Evolutionary conservation across 805 yeast species (phyloP).

Genomic region (Torulaspora microellipsoides): DNA sequence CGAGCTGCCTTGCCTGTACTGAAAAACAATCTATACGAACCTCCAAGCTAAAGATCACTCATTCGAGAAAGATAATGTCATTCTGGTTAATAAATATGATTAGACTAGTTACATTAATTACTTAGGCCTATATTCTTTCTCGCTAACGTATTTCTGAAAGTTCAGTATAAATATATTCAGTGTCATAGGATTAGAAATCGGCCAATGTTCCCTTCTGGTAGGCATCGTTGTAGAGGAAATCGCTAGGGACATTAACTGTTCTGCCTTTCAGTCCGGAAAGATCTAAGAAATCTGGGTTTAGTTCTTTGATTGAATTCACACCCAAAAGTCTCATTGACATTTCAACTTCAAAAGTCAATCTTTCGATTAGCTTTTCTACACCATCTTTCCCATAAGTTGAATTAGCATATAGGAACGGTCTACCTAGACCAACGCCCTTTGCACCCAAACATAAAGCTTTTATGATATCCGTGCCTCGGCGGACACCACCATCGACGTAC

Average conservation of each 20-base stretch:
- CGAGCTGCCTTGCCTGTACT: too few relatives aligned
- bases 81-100: too few relatives aligned
- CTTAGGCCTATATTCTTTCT: too few relatives aligned
- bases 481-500: slow-evolving; percentile 64
- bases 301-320: slow-evolving; percentile 53
- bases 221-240: slow-evolving; percentile 48
- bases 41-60: too few relatives aligned
- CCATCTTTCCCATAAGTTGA: slow-evolving; percentile 62
- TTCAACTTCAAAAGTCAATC: slow-evolving; percentile 64
- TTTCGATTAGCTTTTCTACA: slow-evolving; percentile 52
- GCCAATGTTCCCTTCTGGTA: slow-evolving; percentile 56
- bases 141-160: too few relatives aligned
- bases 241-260: slow-evolving; percentile 46
- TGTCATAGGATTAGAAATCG: slow-evolving; percentile 37
- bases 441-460: slow-evolving; percentile 70
- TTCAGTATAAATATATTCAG: too few relatives aligned
- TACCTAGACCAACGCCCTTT: slow-evolving; percentile 64
- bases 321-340: slow-evolving; percentile 82
- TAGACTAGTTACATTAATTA: too few relatives aligned
- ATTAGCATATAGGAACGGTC: slow-evolving; percentile 63
- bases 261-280: slow-evolving; percentile 41
- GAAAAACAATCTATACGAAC: too few relatives aligned
- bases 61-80: too few relatives aligned
- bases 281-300: slow-evolving; percentile 62
- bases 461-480: slow-evolving; percentile 62